Conservation (phyloP, 2,329 filamentous ascomycete species). For the Pseudocercospora cruenta region DNA sequence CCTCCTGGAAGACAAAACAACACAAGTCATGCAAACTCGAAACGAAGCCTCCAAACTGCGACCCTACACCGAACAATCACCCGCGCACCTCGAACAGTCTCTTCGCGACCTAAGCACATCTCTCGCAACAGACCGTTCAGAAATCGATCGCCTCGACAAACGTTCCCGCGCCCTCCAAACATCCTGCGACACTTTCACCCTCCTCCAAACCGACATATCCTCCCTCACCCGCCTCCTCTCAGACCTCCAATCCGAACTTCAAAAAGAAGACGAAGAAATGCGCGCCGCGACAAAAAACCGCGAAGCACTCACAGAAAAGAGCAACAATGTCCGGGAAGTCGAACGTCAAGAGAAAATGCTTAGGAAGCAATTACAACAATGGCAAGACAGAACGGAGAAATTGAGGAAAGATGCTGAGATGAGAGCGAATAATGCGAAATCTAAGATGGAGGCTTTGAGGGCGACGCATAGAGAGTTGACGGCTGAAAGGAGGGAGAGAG, state of each 20-base stretch:
- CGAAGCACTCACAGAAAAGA: conserved; percentile 83
- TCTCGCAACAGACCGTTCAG: conserved; percentile 74
- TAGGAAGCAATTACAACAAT: conserved; percentile 80
- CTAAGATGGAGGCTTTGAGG: conserved; percentile 87
- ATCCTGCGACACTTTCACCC: conserved; percentile 83
- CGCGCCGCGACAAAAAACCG: conserved; percentile 77
- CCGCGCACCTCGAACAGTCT: conserved; percentile 77
- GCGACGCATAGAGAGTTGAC: conserved; percentile 77
- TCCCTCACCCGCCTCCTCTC: conserved; percentile 87
- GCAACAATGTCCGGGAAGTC: conserved; percentile 87
- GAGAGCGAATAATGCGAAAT: conserved; percentile 79
- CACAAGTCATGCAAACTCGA: conserved; percentile 69
- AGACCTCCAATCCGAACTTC: conserved; percentile 80
- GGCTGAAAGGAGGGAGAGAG: conserved; percentile 83
- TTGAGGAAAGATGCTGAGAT: conserved; percentile 77
- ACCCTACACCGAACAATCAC: conserved; percentile 90
- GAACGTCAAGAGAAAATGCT: conserved; percentile 85
- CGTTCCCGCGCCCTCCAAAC: conserved; percentile 89
- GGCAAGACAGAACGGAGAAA: conserved; percentile 83
- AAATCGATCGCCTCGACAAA: conserved; percentile 86
- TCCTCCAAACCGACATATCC: conserved; percentile 82
- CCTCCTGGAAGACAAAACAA: conserved; percentile 71
- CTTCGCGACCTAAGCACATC: conserved; percentile 81
- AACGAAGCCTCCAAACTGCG: conserved; percentile 87
- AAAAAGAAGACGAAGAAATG: conserved; percentile 90